A percentile compares a stretch with the other conserved stretches of the same genome.
Evolutionary conservation across 2,329 filamentous ascomycete species (phyloP).

Genomic region (Pyrenophora teres): DNA sequence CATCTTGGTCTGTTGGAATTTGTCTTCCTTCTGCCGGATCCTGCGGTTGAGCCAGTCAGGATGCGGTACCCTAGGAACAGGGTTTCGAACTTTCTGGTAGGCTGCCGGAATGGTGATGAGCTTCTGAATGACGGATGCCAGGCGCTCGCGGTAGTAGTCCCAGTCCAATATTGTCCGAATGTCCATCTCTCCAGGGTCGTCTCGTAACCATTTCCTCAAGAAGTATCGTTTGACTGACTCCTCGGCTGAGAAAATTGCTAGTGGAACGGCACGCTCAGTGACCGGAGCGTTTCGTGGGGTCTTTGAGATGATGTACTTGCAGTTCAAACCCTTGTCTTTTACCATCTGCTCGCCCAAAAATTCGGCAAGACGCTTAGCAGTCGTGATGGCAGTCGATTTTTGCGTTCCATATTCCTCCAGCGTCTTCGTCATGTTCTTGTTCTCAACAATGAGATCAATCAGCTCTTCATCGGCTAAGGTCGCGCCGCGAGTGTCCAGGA

Average conservation of each 20-base stretch:
- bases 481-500: conserved; percentile 83
- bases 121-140: conserved; percentile 98
- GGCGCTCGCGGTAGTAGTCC: conserved; percentile 94
- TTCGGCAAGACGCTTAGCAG: conserved; percentile 89
- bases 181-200: conserved; percentile 89
- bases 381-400: conserved; percentile 99
- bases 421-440: conserved; percentile 96
- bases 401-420: conserved; percentile 93
- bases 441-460: conserved; percentile 99
- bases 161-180: conserved; percentile 90
- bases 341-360: conserved; percentile 99
- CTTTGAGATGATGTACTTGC: conserved; percentile 98
- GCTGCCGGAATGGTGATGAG: conserved; percentile 98
- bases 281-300: conserved; percentile 86
- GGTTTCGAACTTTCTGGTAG: conserved; percentile 91
- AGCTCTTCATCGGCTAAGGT: conserved; percentile 95
- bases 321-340: conserved; percentile 98
- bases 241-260: conserved; percentile 96
- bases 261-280: conserved; percentile 90
- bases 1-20: conserved; percentile 98
- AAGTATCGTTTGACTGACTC: conserved; percentile 85
- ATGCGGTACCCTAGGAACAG: conserved; percentile 89
- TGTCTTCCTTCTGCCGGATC: conserved; percentile 95
- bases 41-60: conserved; percentile 95
- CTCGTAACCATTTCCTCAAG: conserved; percentile 92